Base-by-base conservation (phyloP, 1,139 yeast species). In the Saccharomyces pastorianus region DNA sequence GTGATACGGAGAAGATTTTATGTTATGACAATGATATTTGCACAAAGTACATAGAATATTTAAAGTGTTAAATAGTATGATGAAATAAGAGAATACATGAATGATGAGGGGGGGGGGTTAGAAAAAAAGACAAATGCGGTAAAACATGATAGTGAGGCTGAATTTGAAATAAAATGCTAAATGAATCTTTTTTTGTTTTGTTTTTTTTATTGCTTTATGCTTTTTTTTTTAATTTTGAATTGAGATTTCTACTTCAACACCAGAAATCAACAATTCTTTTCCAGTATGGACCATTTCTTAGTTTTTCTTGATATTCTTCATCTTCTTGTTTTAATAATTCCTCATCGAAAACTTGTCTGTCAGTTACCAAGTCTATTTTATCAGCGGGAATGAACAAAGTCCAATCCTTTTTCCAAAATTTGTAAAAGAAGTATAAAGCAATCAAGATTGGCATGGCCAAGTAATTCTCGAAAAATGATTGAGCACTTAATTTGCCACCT, bases 321-420 rank as follows among this genome's bases (percentile, higher is more conserved):
- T 76, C 69, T 70, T 84, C 89, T 71, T 83, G 87, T 69, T 76
- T 83, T 67, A 84, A 73, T 53, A 83, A 74, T 58, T 84, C 88
- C 64, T 84, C 75, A 65, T 85, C 89, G 59, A 81, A 72, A 60
- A 83, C 84, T 65, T 84, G 80, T 77, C 90, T 81, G 64, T 88
- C 88, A 17, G 84, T 76, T 61, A 83, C 86, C 55, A 83, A 69
- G 66, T 83, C 87, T 56, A 83, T 77, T 53, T 81, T 79, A 52
- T 71, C 66, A 46, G 82, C 77, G 55, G 76, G 75, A 61, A 78
- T 73, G 61, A 67, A 78, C 14, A 79, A 58, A 32, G 61, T 73
- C 79, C 79, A 82, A 62, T 80, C 80, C 56, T 71, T 78, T 62
- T 75, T 76, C 77, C 79, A 81, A 26, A 79, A 23, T 60, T 80